phyloP scores from a whole-genome alignment of 129 eudicot genomes.

The Pittosporum tobira region DNA sequence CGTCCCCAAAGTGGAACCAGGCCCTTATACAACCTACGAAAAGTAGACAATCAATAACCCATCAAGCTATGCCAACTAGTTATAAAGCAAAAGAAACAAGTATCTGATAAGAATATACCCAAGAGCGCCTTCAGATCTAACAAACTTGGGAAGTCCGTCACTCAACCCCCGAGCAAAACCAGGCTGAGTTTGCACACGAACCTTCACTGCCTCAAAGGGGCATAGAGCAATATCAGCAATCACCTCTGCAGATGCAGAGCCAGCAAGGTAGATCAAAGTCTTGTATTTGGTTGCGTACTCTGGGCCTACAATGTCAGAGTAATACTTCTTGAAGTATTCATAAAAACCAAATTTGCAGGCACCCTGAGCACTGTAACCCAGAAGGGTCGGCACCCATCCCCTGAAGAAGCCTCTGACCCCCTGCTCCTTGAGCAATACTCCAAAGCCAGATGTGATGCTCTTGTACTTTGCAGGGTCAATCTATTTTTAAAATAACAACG shows the following conservation, averaged over 20 bases:
- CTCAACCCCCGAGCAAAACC: constrained; percentile 69
- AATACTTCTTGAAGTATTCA: constrained; percentile 72
- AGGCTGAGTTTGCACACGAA: constrained; percentile 77
- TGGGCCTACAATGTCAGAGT: constrained; percentile 68
- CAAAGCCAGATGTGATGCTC: constrained; percentile 63
- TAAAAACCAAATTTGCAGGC: constrained; percentile 81
- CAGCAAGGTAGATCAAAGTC: constrained; percentile 70
- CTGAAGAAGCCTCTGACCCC: constrained; percentile 57
- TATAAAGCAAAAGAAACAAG: background rate
- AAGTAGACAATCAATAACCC: background rate
- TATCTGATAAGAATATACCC: constrained; percentile 32
- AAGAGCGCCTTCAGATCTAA: constrained; percentile 55
- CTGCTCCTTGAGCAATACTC: constrained; percentile 53
- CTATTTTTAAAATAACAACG: constrained; percentile 20
- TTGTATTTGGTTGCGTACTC: constrained; percentile 73
- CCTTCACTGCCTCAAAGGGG: constrained; percentile 81
- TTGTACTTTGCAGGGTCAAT: constrained; percentile 72
- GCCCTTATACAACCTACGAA: constrained; percentile 64
- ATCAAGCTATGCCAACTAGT: background rate
- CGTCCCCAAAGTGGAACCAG: constrained; percentile 84
- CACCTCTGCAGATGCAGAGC: constrained; percentile 80
- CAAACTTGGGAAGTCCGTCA: constrained; percentile 70
- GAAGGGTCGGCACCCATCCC: constrained; percentile 73
- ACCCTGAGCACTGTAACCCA: constrained; percentile 83
- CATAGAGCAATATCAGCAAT: constrained; percentile 74